Evolutionary conservation across 2,329 filamentous ascomycete genomes (phyloP).

Genomic region (Stagonosporopsis cucurbitacearum): DNA sequence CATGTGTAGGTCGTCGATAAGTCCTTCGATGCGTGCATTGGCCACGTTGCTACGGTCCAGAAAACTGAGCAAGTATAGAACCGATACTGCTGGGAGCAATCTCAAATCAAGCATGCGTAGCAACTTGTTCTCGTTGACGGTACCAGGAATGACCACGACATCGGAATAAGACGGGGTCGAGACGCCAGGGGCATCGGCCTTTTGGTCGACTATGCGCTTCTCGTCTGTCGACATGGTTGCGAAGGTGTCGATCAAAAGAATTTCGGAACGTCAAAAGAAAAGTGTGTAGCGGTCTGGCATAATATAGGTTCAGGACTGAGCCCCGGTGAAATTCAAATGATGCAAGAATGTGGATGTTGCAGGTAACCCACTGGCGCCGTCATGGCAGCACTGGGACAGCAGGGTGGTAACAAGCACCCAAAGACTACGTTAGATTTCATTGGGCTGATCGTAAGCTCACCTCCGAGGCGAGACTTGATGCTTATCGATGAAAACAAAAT

Average conservation of each 20-base stretch:
- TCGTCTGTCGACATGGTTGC: slow-evolving; percentile 26
- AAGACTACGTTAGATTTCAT: slow-evolving; percentile 17
- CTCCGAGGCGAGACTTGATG: slow-evolving; percentile 18
- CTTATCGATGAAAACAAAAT: slow-evolving; percentile 10
- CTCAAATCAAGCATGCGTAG: slow-evolving; percentile 61
- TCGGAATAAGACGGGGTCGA: slow-evolving; percentile 37
- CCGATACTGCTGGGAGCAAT: slow-evolving; percentile 51
- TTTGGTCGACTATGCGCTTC: slow-evolving; percentile 19
- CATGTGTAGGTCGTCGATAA: slow-evolving; percentile 41
- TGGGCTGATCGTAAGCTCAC: slow-evolving; percentile 25
- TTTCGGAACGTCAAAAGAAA: background rate
- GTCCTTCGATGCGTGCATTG: slow-evolving; percentile 56
- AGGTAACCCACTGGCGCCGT: slow-evolving; percentile 19
- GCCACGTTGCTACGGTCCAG: slow-evolving; percentile 50
- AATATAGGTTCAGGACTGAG: slow-evolving; percentile 12
- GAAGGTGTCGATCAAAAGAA: background rate
- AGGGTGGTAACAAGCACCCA: slow-evolving; percentile 10
- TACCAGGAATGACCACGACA: slow-evolving; percentile 26
- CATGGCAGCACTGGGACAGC: slow-evolving; percentile 5
- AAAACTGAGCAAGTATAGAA: slow-evolving; percentile 51
- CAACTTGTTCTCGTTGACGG: slow-evolving; percentile 63
- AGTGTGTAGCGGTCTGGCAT: background rate
- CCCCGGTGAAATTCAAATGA: slow-evolving; percentile 29
- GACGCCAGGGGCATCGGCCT: slow-evolving; percentile 24
- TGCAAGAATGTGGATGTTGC: slow-evolving; percentile 38